phyloP scores from a whole-genome alignment of 2,329 filamentous ascomycete genomes.

The Stagonosporopsis chrysanthemi region DNA sequence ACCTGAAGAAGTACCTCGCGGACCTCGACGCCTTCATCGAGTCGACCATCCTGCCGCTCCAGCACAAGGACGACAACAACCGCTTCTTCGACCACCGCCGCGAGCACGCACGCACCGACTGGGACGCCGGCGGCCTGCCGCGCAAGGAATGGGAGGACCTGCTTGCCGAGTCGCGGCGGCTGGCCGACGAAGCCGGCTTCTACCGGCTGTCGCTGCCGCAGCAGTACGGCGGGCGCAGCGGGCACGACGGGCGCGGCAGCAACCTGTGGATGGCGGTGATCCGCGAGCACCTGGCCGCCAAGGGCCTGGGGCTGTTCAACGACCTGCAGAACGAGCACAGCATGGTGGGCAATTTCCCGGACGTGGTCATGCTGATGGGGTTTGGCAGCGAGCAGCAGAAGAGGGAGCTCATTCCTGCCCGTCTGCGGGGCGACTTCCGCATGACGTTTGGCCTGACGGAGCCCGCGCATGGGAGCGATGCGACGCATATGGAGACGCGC shows the following conservation, averaged over 20 bases:
- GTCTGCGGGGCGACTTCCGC: constrained; percentile 61
- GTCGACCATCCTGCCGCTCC: constrained; percentile 61
- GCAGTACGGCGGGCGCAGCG: constrained; percentile 62
- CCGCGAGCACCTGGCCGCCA: constrained; percentile 65
- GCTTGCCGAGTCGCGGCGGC: constrained; percentile 56
- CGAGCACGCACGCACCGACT: constrained; percentile 68
- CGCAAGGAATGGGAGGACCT: constrained; percentile 66
- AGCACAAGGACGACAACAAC: constrained; percentile 65
- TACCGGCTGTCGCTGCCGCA: constrained; percentile 65
- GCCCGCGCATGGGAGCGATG: constrained; percentile 68
- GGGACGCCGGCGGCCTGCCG: constrained; percentile 65
- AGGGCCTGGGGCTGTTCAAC: constrained; percentile 68
- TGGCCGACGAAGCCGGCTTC: constrained; percentile 67
- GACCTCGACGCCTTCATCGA: constrained; percentile 66
- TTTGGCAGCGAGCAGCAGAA: constrained; percentile 66
- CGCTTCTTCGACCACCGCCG: constrained; percentile 72
- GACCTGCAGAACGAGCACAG: constrained; percentile 71
- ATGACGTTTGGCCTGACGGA: constrained; percentile 70
- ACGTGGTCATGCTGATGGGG: constrained; percentile 67
- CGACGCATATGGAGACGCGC: constrained; percentile 67
- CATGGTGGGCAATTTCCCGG: constrained; percentile 69
- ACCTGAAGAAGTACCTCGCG: constrained; percentile 57
- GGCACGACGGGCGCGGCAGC: constrained; percentile 52
- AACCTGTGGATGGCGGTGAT: constrained; percentile 72
- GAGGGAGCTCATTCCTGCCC: constrained; percentile 60